These are phyloP conservation scores for Pseudogymnoascus sp. DNA, from an alignment of 2,329 filamentous ascomycete genomes.

Conservation along the genomic window DNA sequence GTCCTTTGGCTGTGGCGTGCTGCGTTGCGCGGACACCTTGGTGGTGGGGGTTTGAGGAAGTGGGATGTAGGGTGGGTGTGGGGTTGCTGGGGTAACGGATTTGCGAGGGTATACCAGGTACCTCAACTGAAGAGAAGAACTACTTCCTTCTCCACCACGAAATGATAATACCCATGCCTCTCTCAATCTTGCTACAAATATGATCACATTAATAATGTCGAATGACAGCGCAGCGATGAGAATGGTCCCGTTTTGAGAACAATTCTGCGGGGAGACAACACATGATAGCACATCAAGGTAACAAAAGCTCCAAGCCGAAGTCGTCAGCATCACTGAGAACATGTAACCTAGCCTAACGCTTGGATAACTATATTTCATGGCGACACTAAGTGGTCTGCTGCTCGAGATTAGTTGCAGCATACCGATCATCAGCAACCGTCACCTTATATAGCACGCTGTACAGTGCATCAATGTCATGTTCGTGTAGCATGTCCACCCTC, in stretches of 20 bases:
- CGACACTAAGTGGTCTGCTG: no score
- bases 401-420: neutral
- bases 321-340: neutral
- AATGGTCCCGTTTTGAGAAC: neutral
- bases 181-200: neutral
- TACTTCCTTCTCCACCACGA: neutral
- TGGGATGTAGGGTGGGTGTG: neutral
- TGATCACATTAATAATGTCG: neutral
- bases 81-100: slow-evolving; percentile 1
- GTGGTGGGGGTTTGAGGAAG: neutral
- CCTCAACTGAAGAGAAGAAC: neutral
- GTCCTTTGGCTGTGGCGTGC: neutral
- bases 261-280: neutral
- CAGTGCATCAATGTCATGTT: neutral
- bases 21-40: neutral
- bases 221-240: neutral
- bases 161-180: neutral
- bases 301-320: neutral
- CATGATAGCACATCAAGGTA: neutral
- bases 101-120: neutral
- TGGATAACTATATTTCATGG: no score
- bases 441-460: neutral
- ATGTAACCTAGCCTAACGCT: no score
- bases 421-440: neutral
- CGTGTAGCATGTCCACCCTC: neutral